Evolutionary conservation across 257 asterid species (phyloP), one percentile per base, ranked within the genome.

Genomic region (Verbena officinalis): DNA sequence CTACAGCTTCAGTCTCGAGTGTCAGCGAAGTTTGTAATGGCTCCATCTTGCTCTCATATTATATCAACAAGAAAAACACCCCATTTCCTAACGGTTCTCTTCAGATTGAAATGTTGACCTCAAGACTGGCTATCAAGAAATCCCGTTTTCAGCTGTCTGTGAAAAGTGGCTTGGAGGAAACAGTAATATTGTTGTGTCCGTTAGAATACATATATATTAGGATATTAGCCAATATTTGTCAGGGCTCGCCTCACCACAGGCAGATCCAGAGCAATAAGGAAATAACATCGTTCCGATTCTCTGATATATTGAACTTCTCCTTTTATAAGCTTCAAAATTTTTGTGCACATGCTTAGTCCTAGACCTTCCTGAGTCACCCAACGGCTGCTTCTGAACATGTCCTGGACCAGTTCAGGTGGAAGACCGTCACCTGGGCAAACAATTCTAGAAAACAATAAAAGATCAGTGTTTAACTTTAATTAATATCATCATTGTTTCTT

Each of bases 391-490:
- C 81, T 86, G 77, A 92, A 92, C 96, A 89, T 89, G 78, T 92
- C 97, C 58, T 79, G 87, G 64, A 92, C 86, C 55, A 89, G 64
- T 64, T 83, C 97, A 0, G 95, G 83, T 31, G 97, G 89, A 71
- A 92, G 92, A 16, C 98, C 97, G 76, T 87, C 95, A 2, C 97
- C 98, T 0, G 93, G 95, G 78, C 98, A 83, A 59, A 76, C 78
- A 68, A 89, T 79, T 92, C 97, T 89, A 59, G 71, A 62, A 15
- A 19, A 51, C 40, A 46, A 48, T 34, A 44, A 24, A 10, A 23
- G 4, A 44, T 15, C 23, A 17, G 12, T 17, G 3, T 4, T 36
- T 36, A 36, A 36, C 40, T 36, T 36, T 9, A 36, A 36, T 1
- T 36, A 36, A 36, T 36, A 7, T 3, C 40, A 36, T 36, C 11